Base-by-base conservation (phyloP, 2,329 filamentous ascomycete species). In the Atkinsonella hypoxylon region DNA sequence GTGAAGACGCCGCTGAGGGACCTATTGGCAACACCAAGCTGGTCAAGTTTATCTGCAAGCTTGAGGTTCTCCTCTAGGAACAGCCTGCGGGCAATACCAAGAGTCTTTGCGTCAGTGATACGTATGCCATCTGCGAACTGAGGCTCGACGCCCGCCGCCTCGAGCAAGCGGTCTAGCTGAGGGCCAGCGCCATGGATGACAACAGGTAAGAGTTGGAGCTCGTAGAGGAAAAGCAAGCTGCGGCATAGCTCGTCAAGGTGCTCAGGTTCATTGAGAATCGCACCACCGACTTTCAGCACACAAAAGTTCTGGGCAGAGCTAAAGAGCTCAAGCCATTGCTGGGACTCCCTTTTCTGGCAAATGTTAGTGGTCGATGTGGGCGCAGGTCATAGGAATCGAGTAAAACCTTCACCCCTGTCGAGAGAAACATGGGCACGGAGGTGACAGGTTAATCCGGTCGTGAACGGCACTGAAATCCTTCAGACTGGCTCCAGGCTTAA, bases 311-410 rank as follows among this genome's bases (percentile, higher is more conserved):
- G 90, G 36, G 89, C 90, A 36, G 90, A 95, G 59, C 86, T 93
- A 76, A 98, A 98, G 67, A 97, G 89, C 58, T 90, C 93, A 53
- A 97, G 83, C 70, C 97, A 97, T 70, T 97, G 91, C 74, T 96
- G 88, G 26, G 26, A 43, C 41, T 43, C 41, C 41, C 41, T 43
- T 43, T 43, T 56, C 57, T 17, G 53, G 51, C 46, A 59, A 55
- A 50, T 62, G 65, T 52, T 58, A 55, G 49, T 51, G 54, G 53
- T 58, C 59, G 49, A 64, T 52, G 47, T 56, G 54, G 52, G 54
- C 49, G 53, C 52, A 26, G 58, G 41, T 8, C n/a, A 43, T 7
- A 7, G 41, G 20, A 26, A 26, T 15, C 41, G 41, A 1, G n/a
- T 10, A 2, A 43, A 26, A 12, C 41, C 41, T 43, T 20, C 20